phyloP scores from a whole-genome alignment of 225 moss, liverwort and hornwort species.

The Pseudoscleropodium purum region DNA sequence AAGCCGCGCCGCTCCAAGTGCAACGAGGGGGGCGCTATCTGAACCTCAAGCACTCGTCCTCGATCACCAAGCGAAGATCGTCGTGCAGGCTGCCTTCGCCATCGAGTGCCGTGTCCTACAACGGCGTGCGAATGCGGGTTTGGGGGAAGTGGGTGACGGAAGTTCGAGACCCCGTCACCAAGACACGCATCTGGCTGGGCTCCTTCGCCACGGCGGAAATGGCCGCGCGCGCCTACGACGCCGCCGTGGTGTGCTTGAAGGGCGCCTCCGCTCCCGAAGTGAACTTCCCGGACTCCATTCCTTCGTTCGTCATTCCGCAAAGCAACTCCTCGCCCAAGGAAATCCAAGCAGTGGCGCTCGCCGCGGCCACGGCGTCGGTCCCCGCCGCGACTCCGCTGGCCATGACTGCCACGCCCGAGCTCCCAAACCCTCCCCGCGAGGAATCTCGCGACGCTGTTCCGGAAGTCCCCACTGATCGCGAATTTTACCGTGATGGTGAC shows the following conservation, averaged over 20 bases:
- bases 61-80: not conserved
- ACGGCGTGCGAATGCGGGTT: constrained; percentile 40
- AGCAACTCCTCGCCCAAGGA: constrained; percentile 14
- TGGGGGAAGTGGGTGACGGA: constrained; percentile 54
- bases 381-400: not conserved
- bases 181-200: constrained; percentile 40
- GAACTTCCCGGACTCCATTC: constrained; percentile 29
- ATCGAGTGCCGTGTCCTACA: not conserved
- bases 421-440: not conserved
- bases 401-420: not conserved
- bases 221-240: constrained; percentile 44
- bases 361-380: constrained; percentile 18
- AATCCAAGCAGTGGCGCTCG: constrained; percentile 32
- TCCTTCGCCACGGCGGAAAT: constrained; percentile 37
- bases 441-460: not conserved
- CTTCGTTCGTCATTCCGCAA: constrained; percentile 7
- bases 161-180: constrained; percentile 25
- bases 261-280: constrained; percentile 19
- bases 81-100: not conserved
- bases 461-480: not conserved
- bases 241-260: constrained; percentile 35
- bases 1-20: not conserved
- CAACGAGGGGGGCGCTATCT: constrained; percentile 4
- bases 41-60: not conserved
- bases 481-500: not conserved